Conservation (phyloP, 2,329 filamentous ascomycete species). For the Shiraia bambusicola region DNA sequence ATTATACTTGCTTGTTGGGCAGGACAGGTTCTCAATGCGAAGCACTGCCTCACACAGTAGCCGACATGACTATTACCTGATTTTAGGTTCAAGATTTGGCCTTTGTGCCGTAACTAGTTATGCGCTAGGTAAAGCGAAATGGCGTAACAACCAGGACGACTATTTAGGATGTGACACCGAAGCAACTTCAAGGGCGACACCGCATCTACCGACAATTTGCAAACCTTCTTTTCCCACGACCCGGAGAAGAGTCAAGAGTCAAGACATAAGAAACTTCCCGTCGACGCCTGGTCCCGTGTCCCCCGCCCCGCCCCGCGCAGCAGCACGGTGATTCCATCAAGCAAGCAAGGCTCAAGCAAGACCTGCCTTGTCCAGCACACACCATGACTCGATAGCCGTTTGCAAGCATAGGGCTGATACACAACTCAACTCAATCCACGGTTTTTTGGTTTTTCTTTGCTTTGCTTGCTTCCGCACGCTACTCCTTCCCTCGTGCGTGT, state of each 20-base stretch:
- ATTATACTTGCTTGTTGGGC: not conserved
- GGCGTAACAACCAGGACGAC: too few species aligned
- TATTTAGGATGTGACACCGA: too few species aligned
- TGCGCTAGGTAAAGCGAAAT: too few species aligned
- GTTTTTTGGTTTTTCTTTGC: not conserved
- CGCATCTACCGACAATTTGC: too few species aligned
- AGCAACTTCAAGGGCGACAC: too few species aligned
- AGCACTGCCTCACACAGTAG: not conserved
- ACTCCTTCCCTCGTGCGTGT: too few species aligned
- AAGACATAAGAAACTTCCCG: constrained; percentile 1
- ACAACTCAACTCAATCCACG: not conserved
- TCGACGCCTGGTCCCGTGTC: constrained; percentile 3
- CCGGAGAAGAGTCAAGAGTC: not conserved
- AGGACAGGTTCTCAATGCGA: not conserved
- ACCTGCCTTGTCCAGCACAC: not conserved
- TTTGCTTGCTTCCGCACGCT: not conserved
- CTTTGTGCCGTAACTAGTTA: too few species aligned
- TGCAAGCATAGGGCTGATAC: constrained; percentile 4
- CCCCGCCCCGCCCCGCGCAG: constrained; percentile 1
- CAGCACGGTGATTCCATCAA: constrained; percentile 2
- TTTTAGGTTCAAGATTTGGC: not conserved
- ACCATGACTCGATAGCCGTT: constrained; percentile 4
- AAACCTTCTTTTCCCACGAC: not conserved
- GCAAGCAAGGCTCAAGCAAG: not conserved
- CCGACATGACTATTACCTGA: not conserved